Percentiles rank a stretch among this genome's conserved stretches.
Conservation (phyloP, 2,329 filamentous ascomycete genomes). For the Talaromyces marneffei region DNA sequence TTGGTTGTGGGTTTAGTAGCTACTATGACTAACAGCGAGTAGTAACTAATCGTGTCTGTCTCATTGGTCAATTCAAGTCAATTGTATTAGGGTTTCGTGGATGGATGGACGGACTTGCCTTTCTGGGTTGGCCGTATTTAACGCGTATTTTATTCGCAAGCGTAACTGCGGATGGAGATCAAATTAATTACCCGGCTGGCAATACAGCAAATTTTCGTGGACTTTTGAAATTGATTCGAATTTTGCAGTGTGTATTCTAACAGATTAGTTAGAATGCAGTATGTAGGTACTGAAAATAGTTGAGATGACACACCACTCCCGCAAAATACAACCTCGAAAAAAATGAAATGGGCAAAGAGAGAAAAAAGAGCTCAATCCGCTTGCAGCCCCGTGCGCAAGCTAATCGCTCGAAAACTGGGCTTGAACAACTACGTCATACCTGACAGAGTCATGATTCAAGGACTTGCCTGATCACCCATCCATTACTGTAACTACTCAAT, state of each 20-base stretch:
- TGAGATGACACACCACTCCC: not conserved
- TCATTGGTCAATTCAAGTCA: not conserved
- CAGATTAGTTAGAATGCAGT: not conserved
- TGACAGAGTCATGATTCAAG: not conserved
- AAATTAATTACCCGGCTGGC: not conserved
- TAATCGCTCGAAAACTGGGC: not conserved
- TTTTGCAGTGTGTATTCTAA: not conserved
- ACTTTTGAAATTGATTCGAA: not conserved
- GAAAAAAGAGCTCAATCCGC: not conserved
- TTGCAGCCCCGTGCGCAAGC: conserved; percentile 7
- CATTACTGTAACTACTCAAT: no score
- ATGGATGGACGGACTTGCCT: not conserved
- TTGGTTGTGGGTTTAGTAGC: not conserved
- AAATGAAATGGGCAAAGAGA: not conserved
- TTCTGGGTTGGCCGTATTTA: not conserved
- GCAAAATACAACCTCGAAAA: not conserved
- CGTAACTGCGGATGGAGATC: no score
- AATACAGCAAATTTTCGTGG: not conserved
- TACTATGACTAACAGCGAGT: not conserved
- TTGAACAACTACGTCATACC: not conserved
- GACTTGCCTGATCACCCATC: not conserved
- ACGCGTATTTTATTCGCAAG: not conserved
- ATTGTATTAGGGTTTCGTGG: not conserved
- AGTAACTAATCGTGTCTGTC: not conserved
- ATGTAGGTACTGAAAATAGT: not conserved